phyloP scores from a whole-genome alignment of 1,284 basidiomycete species.

The Irpex sp. region DNA sequence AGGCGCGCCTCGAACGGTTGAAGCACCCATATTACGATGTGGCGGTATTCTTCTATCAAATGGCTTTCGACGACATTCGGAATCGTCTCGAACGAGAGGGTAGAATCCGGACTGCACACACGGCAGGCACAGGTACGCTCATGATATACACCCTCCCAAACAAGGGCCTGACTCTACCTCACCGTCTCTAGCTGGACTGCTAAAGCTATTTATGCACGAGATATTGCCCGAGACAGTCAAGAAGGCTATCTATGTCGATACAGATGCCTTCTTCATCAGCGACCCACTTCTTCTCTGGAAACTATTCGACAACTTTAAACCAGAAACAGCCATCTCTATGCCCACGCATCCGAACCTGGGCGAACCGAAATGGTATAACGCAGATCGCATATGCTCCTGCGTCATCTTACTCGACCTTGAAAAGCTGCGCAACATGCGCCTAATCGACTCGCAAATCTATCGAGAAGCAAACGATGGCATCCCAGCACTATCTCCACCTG shows the following conservation, averaged over 20 bases:
- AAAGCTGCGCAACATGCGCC: constrained; percentile 36
- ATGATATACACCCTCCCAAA: not conserved
- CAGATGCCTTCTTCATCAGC: constrained; percentile 45
- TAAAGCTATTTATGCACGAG: constrained; percentile 46
- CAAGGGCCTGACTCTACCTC: not conserved
- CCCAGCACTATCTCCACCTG: constrained; percentile 34
- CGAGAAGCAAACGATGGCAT: constrained; percentile 25
- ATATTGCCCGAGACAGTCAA: constrained; percentile 35
- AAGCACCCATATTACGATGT: constrained; percentile 33
- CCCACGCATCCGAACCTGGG: constrained; percentile 40
- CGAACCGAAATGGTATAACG: constrained; percentile 38
- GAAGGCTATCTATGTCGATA: constrained; percentile 45
- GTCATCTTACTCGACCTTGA: constrained; percentile 47
- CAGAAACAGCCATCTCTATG: constrained; percentile 38
- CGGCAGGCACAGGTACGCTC: constrained; percentile 43
- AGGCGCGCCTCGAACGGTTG: constrained; percentile 34
- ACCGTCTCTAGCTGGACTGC: constrained; percentile 35
- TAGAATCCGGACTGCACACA: constrained; percentile 40
- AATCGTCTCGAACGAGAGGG: constrained; percentile 44
- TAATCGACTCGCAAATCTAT: constrained; percentile 45
- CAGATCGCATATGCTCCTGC: constrained; percentile 46
- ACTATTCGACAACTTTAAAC: constrained; percentile 31
- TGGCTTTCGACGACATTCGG: constrained; percentile 36
- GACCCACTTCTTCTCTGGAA: constrained; percentile 44
- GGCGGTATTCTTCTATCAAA: constrained; percentile 37